phyloP scores from a whole-genome alignment of 2,329 filamentous ascomycete species.

The Xylaria sp. region DNA sequence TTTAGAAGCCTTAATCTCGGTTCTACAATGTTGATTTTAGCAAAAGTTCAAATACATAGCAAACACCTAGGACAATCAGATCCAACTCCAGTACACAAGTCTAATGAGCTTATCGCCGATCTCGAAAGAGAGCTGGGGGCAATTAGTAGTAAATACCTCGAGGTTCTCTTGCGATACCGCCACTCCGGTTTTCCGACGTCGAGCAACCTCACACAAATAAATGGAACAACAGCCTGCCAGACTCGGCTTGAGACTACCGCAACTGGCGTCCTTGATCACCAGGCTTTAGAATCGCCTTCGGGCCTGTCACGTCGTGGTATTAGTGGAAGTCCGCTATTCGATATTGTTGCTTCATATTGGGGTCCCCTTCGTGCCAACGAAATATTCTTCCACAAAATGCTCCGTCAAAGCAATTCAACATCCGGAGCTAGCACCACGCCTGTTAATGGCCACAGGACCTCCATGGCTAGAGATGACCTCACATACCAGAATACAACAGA shows the following conservation, averaged over 20 bases:
- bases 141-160: conserved; percentile 54
- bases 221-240: conserved; percentile 47
- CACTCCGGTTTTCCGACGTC: conserved; percentile 60
- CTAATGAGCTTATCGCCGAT: conserved; percentile 64
- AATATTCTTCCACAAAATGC: conserved; percentile 46
- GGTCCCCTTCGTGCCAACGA: conserved; percentile 51
- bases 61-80: conserved; percentile 7
- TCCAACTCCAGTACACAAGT: conserved; percentile 41
- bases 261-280: conserved; percentile 56
- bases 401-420: conserved; percentile 18
- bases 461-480: neutral
- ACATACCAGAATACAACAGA: neutral
- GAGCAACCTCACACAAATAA: conserved; percentile 29
- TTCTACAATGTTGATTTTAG: conserved; percentile 56
- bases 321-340: conserved; percentile 47
- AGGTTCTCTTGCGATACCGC: conserved; percentile 57
- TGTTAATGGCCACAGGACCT: neutral
- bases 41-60: conserved; percentile 48
- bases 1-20: conserved; percentile 50
- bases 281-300: conserved; percentile 57
- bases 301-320: conserved; percentile 49
- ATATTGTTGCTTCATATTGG: conserved; percentile 56
- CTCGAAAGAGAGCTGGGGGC: conserved; percentile 62
- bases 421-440: neutral
- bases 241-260: conserved; percentile 60